Conservation (phyloP, 805 yeast species). For the Cyberlindnera euphorbiiphila region DNA sequence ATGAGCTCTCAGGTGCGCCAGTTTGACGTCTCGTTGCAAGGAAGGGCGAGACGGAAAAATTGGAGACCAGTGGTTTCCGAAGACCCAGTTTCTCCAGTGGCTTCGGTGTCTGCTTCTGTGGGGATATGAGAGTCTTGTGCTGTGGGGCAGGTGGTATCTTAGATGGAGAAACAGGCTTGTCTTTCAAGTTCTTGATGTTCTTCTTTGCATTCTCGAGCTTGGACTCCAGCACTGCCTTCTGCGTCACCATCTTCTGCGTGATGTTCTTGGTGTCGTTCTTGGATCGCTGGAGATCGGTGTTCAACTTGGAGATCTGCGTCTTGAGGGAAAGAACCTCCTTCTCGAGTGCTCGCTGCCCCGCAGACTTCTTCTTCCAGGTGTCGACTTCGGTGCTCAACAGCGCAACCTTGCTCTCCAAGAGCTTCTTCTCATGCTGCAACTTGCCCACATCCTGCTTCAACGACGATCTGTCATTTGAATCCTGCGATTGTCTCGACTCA, state of each 20-base stretch:
- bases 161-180: conserved; percentile 12
- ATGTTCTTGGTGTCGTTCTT: conserved; percentile 30
- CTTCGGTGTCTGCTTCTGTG: conserved; percentile 14
- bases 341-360: conserved; percentile 15
- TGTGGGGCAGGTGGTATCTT: conserved; percentile 4
- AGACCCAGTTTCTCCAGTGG: conserved; percentile 6
- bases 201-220: conserved; percentile 34
- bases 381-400: conserved; percentile 21
- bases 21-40: conserved; percentile 15
- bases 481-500: conserved; percentile 14
- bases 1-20: too few relatives aligned
- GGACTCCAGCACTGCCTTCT: conserved; percentile 33
- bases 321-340: conserved; percentile 34
- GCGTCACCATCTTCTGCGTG: conserved; percentile 31
- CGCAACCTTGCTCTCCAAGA: conserved; percentile 21
- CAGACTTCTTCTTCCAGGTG: conserved; percentile 24
- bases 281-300: conserved; percentile 29
- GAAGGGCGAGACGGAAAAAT: conserved; percentile 25
- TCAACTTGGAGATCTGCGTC: conserved; percentile 32
- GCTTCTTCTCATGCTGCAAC: conserved; percentile 22
- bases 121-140: conserved; percentile 13
- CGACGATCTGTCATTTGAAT: conserved; percentile 12
- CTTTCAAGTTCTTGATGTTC: conserved; percentile 27
- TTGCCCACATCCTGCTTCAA: conserved; percentile 23
- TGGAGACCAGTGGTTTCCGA: conserved; percentile 15